A percentile compares a stretch with the other conserved stretches of the same genome.
Evolutionary conservation across 108 stramenopile species (phyloP).

Genomic region (Cyclotella baltica): DNA sequence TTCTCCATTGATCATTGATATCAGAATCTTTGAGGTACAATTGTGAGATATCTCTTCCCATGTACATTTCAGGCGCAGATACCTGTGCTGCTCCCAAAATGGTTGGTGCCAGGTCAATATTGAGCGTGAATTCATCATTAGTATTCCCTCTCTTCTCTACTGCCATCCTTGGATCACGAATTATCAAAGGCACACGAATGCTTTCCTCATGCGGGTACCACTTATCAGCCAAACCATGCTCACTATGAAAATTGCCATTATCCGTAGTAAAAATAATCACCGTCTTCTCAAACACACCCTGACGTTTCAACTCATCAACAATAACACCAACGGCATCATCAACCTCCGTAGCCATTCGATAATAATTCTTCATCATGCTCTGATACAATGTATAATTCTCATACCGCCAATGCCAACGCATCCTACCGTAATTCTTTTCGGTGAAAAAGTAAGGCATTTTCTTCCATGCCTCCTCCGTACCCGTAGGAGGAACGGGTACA

Average conservation of each 20-base stretch:
- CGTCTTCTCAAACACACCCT: constrained; percentile 68
- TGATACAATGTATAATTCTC: constrained; percentile 63
- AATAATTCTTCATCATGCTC: constrained; percentile 78
- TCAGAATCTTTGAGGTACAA: constrained; percentile 55
- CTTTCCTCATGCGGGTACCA: constrained; percentile 81
- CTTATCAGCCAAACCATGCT: constrained; percentile 59
- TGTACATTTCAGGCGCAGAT: constrained; percentile 61
- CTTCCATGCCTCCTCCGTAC: constrained; percentile 42
- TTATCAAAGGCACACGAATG: constrained; percentile 82
- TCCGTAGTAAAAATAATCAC: constrained; percentile 88
- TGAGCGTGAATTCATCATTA: constrained; percentile 78
- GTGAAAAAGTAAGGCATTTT: constrained; percentile 65
- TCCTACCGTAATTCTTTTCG: constrained; percentile 70
- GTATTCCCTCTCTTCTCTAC: constrained; percentile 53
- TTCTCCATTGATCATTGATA: constrained; percentile 51
- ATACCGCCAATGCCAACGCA: constrained; percentile 63
- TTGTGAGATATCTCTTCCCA: constrained; percentile 79
- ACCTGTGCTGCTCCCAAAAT: constrained; percentile 75
- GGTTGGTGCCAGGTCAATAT: constrained; percentile 82
- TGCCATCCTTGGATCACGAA: constrained; percentile 84
- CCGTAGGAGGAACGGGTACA: constrained; percentile 64
- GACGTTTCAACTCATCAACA: constrained; percentile 60
- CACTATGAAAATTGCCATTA: constrained; percentile 82
- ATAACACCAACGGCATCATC: constrained; percentile 58
- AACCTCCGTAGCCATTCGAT: constrained; percentile 66